phyloP scores from a whole-genome alignment of 2,329 filamentous ascomycete species.

The Talaromyces sp. region DNA sequence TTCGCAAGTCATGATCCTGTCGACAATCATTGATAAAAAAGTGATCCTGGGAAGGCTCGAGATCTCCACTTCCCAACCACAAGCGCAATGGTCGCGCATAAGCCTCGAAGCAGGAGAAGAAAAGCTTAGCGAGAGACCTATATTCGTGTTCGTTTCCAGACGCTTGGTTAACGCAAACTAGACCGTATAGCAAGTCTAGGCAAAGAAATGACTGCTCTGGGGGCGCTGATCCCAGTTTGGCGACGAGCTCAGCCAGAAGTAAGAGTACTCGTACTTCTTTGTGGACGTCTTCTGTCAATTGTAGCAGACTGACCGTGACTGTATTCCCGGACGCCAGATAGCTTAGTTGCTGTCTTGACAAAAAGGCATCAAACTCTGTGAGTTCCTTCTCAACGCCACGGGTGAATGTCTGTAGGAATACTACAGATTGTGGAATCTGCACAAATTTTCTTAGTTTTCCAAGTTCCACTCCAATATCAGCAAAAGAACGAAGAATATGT shows the following conservation, averaged over 20 bases:
- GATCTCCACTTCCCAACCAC: constrained; percentile 79
- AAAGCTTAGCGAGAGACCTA: constrained; percentile 60
- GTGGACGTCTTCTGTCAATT: constrained; percentile 55
- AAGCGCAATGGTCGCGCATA: constrained; percentile 73
- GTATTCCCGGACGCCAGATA: constrained; percentile 53
- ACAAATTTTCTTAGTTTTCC: constrained; percentile 48
- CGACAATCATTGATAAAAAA: constrained; percentile 68
- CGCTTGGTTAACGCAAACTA: constrained; percentile 64
- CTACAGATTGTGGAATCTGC: constrained; percentile 43
- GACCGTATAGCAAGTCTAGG: constrained; percentile 71
- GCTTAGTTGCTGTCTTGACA: constrained; percentile 57
- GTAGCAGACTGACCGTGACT: constrained; percentile 61
- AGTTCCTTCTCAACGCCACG: constrained; percentile 57
- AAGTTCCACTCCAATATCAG: constrained; percentile 46
- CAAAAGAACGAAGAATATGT: constrained; percentile 40
- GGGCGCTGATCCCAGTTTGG: constrained; percentile 46
- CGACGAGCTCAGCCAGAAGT: constrained; percentile 58
- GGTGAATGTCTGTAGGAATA: constrained; percentile 67
- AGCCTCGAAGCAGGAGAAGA: constrained; percentile 74
- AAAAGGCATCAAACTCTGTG: constrained; percentile 50
- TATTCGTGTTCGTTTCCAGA: constrained; percentile 60
- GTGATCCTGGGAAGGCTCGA: constrained; percentile 59
- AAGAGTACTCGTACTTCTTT: constrained; percentile 52
- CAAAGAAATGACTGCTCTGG: constrained; percentile 60
- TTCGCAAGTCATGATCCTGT: constrained; percentile 53